Percentiles rank a stretch among this genome's conserved stretches.
phyloP scores from a whole-genome alignment of 2,329 filamentous ascomycete species.

The Leptographium radiaticola region DNA sequence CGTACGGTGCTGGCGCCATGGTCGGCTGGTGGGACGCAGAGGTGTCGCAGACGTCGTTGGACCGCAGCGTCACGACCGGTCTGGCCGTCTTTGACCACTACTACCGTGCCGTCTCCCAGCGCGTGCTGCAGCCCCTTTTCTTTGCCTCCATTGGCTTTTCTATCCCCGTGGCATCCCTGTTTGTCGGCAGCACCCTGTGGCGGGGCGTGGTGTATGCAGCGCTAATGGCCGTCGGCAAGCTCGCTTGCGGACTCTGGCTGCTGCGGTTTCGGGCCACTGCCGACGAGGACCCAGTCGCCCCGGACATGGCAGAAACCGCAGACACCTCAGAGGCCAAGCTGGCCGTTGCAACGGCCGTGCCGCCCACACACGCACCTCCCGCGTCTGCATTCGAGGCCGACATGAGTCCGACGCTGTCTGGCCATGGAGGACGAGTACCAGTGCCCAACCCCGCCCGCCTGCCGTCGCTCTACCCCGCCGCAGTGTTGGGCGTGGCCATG shows the following conservation, averaged over 20 bases:
- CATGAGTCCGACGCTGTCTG: background rate
- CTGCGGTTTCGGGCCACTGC: conserved; percentile 3
- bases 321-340: too few relatives aligned
- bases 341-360: too few relatives aligned
- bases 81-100: conserved; percentile 24
- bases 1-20: conserved; percentile 46
- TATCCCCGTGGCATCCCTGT: conserved; percentile 61
- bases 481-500: conserved; percentile 56
- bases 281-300: too few relatives aligned
- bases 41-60: conserved; percentile 10
- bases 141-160: conserved; percentile 68
- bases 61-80: conserved; percentile 3
- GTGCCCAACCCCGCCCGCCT: conserved; percentile 27
- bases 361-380: too few relatives aligned
- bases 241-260: conserved; percentile 44
- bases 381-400: too few relatives aligned
- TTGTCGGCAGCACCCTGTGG: conserved; percentile 51
- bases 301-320: background rate
- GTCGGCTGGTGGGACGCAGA: conserved; percentile 46
- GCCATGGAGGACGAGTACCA: background rate
- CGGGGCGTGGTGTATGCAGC: conserved; percentile 58
- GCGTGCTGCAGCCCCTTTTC: conserved; percentile 57
- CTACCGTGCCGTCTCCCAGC: conserved; percentile 25
- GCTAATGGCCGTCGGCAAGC: conserved; percentile 54
- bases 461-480: conserved; percentile 51